phyloP scores from a whole-genome alignment of 495 filamentous ascomycete genomes.

The Acidiella bohemica region DNA sequence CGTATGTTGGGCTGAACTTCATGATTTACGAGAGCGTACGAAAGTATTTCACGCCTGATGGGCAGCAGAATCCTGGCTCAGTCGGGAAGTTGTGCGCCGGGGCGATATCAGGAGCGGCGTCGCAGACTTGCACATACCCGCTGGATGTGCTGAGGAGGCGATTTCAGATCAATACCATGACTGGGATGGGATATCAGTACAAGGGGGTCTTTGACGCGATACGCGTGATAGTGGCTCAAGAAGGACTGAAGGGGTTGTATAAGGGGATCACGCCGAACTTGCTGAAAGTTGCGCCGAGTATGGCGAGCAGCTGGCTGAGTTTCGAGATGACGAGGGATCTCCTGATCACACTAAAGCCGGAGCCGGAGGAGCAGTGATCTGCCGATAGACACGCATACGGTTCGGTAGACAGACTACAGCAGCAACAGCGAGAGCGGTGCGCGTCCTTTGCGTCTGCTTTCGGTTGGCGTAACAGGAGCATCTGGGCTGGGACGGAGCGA shows the following conservation, averaged over 20 bases:
- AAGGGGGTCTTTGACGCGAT: conserved; percentile 75
- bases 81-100: conserved; percentile 76
- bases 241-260: conserved; percentile 67
- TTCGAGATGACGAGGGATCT: conserved; percentile 89
- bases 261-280: conserved; percentile 91
- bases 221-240: conserved; percentile 61
- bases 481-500: background rate
- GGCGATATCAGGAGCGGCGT: conserved; percentile 85
- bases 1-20: conserved; percentile 94
- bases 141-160: conserved; percentile 95
- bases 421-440: too few relatives aligned
- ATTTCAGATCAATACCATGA: conserved; percentile 99
- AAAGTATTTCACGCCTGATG: conserved; percentile 72
- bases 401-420: too few relatives aligned
- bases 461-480: too few relatives aligned
- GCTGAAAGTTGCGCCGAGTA: conserved; percentile 92
- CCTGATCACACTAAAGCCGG: conserved; percentile 36
- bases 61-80: conserved; percentile 67
- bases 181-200: conserved; percentile 95
- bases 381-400: too few relatives aligned
- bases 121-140: conserved; percentile 95
- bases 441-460: too few relatives aligned
- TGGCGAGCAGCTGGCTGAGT: conserved; percentile 96
- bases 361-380: conserved; percentile 5
- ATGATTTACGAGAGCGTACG: conserved; percentile 91